Conservation (phyloP, 345 rosid genomes). For the Firmiana major region DNA sequence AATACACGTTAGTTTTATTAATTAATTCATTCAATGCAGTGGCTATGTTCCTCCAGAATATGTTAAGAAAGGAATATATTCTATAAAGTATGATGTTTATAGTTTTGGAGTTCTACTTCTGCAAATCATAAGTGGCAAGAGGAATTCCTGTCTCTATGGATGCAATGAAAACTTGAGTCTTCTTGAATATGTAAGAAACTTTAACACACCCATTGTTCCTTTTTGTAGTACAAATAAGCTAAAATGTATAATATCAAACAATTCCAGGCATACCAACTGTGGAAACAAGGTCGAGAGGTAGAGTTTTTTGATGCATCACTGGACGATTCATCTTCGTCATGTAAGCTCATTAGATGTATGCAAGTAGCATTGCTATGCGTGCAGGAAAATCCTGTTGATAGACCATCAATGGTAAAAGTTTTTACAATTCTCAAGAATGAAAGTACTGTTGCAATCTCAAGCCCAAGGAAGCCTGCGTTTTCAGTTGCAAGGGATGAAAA, state of each 20-base stretch:
- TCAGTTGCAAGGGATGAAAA: constrained; percentile 1
- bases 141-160: constrained; percentile 28
- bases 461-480: constrained; percentile 12
- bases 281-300: neutral
- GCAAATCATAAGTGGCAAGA: constrained; percentile 48
- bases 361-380: constrained; percentile 13
- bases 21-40: constrained; percentile 17
- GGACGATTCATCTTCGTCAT: constrained; percentile 7
- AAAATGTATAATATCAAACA: neutral
- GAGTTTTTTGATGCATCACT: constrained; percentile 16
- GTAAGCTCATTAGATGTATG: constrained; percentile 13
- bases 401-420: constrained; percentile 20
- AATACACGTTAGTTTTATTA: neutral
- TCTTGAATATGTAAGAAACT: constrained; percentile 33
- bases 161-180: constrained; percentile 28
- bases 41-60: constrained; percentile 56
- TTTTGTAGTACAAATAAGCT: neutral
- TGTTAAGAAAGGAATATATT: constrained; percentile 38
- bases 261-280: constrained; percentile 15
- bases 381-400: constrained; percentile 7
- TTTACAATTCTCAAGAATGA: constrained; percentile 2
- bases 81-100: constrained; percentile 45
- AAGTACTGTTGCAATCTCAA: neutral
- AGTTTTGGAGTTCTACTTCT: constrained; percentile 52
- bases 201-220: neutral